These are phyloP conservation scores for Monilinia laxa DNA, from an alignment of 2,329 filamentous ascomycete species.

Conservation along the genomic window DNA sequence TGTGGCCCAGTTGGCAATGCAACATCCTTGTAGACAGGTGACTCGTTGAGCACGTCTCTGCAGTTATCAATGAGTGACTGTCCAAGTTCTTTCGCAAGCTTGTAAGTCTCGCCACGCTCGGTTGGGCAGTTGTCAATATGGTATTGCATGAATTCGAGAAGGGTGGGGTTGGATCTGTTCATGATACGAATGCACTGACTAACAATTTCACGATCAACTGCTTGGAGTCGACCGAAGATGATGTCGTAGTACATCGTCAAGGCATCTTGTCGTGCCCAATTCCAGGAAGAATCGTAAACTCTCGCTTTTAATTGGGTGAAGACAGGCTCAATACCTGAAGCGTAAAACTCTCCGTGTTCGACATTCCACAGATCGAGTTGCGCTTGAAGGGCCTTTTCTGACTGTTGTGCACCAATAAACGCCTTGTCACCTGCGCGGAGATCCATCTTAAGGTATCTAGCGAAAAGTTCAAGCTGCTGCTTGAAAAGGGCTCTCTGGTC, in stretches of 20 bases:
- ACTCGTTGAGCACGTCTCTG: conserved; percentile 79
- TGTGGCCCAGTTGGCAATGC: conserved; percentile 86
- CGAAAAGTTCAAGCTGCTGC: conserved; percentile 93
- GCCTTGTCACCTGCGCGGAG: conserved; percentile 96
- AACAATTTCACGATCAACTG: conserved; percentile 95
- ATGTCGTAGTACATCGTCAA: conserved; percentile 99
- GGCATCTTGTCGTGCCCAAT: conserved; percentile 97
- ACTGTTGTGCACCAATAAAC: conserved; percentile 79
- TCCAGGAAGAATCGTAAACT: conserved; percentile 98
- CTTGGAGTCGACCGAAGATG: conserved; percentile 91
- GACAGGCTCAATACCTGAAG: conserved; percentile 86
- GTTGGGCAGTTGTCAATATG: conserved; percentile 99
- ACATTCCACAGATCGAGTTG: conserved; percentile 93
- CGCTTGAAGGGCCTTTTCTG: conserved; percentile 81
- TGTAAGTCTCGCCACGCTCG: conserved; percentile 94
- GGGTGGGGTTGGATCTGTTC: conserved; percentile 95
- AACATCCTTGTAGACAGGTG: conserved; percentile 96
- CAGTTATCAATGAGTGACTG: conserved; percentile 96
- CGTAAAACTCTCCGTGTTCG: conserved; percentile 96
- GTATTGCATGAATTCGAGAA: conserved; percentile 99
- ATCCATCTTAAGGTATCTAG: conserved; percentile 95
- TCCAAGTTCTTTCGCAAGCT: conserved; percentile 93
- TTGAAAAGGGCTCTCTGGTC: conserved; percentile 96
- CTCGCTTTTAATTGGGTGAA: conserved; percentile 94
- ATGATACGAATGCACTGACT: conserved; percentile 98